Evolutionary conservation across 352 stramenopile species (phyloP), one percentile per base, ranked within the genome.

Genomic region (Globisporangium takayamanum): DNA sequence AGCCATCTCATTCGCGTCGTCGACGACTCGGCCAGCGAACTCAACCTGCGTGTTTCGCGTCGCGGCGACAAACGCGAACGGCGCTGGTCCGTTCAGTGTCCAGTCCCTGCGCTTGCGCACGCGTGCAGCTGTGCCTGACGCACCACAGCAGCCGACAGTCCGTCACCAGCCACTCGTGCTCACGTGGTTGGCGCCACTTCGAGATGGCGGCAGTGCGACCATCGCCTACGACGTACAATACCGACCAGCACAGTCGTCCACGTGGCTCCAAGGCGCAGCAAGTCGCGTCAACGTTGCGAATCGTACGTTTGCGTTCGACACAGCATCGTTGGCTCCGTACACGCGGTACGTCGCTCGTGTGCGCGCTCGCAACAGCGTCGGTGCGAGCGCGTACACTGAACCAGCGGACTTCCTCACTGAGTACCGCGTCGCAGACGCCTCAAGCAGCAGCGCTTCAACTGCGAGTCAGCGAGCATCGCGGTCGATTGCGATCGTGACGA

Each of bases 1-100:
- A 0, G 59, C 47, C 11, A 64, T 63, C n/a, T 82, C 75, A 0
- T 54, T 74, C 49, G 54, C 64, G 1, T 53, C 55, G 0, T 88
- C 79, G 0, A 54, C 70, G 11, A 30, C 55, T 33, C 54, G 66
- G 16, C 49, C 62, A 0, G 71, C 79, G 25, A 85, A 80, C 12
- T 72, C 72, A 7, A 73, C 61, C 10, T 89, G 80, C 30, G 41
- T 60, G 3, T 89, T 88, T 53, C 77, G 80, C 41, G 76, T 86
- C 30, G 58, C 72, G 33, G 80, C 77, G 1, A 64, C 55, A 4
- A 88, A 76, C 49, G 72, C 49, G 0, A 89, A 88, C 46, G 77
- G 77, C 11, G 41, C 70, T 25, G 80, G 80, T 2, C 73, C 77
- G 0, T 89, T 86, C 63, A 83, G 77, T 33, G 14, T 48, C 0